Evolutionary conservation across 805 yeast species (phyloP).

Genomic region (Pichia rugopelliculosa): DNA sequence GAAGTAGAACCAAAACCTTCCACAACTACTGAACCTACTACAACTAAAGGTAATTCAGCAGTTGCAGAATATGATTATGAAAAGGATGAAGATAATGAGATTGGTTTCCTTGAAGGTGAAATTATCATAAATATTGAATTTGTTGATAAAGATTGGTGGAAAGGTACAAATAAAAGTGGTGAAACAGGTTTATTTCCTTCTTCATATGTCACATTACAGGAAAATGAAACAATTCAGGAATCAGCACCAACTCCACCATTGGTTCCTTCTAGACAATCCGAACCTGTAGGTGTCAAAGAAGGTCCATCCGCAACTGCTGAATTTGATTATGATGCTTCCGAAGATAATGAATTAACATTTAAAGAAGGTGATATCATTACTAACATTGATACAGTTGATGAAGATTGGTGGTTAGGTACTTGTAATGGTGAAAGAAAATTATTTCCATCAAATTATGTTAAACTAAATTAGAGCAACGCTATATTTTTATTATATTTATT

Average conservation of each 20-base stretch:
- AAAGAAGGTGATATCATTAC: constrained; percentile 75
- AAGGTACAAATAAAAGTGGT: constrained; percentile 30
- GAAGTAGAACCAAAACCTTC: constrained; percentile 10
- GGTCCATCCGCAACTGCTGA: constrained; percentile 54
- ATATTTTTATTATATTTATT: background rate
- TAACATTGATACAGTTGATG: constrained; percentile 83
- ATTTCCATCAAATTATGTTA: constrained; percentile 89
- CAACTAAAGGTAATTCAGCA: constrained; percentile 36
- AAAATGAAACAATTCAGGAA: constrained; percentile 16
- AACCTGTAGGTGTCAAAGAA: constrained; percentile 18
- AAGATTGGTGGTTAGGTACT: constrained; percentile 96
- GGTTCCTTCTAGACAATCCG: constrained; percentile 5
- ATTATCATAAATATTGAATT: constrained; percentile 56
- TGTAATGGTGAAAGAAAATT: constrained; percentile 71
- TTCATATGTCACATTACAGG: constrained; percentile 38
- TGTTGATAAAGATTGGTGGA: constrained; percentile 72
- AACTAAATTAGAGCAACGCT: constrained; percentile 13
- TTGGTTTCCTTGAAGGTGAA: constrained; percentile 62
- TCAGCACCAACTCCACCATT: constrained; percentile 16
- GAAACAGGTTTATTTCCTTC: constrained; percentile 54
- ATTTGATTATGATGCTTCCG: constrained; percentile 81
- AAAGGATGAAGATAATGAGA: constrained; percentile 72
- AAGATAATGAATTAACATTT: constrained; percentile 84
- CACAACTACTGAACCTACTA: constrained; percentile 10
- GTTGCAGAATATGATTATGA: constrained; percentile 75